Evolutionary conservation across 2,329 filamentous ascomycete species (phyloP).

Genomic region (Paracoccidioides brasiliensis): DNA sequence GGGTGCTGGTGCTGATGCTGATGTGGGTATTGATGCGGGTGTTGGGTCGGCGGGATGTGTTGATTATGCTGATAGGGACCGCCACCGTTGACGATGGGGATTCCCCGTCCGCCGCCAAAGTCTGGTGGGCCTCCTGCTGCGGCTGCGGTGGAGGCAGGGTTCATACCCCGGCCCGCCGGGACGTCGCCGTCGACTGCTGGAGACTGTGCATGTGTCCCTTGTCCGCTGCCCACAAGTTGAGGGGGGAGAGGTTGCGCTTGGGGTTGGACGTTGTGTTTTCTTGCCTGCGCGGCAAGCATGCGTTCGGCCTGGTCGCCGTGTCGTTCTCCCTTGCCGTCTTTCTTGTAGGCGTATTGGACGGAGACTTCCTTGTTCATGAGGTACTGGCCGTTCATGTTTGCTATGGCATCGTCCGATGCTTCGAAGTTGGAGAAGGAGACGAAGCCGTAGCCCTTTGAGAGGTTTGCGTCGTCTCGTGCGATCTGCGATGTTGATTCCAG

Average conservation of each 20-base stretch:
- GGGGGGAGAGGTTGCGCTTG: slow-evolving; percentile 64
- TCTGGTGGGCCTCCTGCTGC: slow-evolving; percentile 22
- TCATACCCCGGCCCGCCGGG: slow-evolving; percentile 15
- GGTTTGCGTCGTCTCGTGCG: slow-evolving; percentile 73
- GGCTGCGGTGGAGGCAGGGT: slow-evolving; percentile 11
- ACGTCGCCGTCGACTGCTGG: slow-evolving; percentile 33
- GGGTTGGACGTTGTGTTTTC: slow-evolving; percentile 83
- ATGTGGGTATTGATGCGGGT: slow-evolving; percentile 41
- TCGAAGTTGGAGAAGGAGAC: slow-evolving; percentile 90
- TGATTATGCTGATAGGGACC: slow-evolving; percentile 32
- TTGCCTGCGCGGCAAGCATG: slow-evolving; percentile 79
- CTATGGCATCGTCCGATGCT: slow-evolving; percentile 77
- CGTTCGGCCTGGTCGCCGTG: slow-evolving; percentile 91
- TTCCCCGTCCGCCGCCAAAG: slow-evolving; percentile 28
- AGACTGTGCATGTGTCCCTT: slow-evolving; percentile 30
- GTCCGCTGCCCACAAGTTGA: slow-evolving; percentile 46
- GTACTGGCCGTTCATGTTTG: slow-evolving; percentile 91
- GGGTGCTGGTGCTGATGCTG: slow-evolving; percentile 40
- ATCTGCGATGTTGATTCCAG: slow-evolving; percentile 31
- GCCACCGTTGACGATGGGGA: slow-evolving; percentile 23
- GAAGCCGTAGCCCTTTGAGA: slow-evolving; percentile 93
- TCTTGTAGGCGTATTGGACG: slow-evolving; percentile 98
- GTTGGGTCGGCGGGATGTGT: slow-evolving; percentile 23
- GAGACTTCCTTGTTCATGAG: slow-evolving; percentile 93
- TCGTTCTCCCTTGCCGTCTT: slow-evolving; percentile 91